phyloP scores from a whole-genome alignment of 176 grass and related monocot species.

The Carex pumila region DNA sequence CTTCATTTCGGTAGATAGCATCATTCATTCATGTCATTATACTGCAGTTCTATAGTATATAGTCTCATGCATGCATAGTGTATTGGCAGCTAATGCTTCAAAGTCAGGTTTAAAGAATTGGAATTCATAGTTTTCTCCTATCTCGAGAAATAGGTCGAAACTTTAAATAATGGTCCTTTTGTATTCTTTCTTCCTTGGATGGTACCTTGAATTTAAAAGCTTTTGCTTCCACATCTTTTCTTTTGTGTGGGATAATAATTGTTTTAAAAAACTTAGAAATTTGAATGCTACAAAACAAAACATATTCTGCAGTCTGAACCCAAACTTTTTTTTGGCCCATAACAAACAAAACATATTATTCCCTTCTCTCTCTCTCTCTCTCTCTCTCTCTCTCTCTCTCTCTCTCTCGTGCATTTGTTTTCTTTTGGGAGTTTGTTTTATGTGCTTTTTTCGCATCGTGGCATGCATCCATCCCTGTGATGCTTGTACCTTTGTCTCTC shows the following conservation, averaged over 20 bases:
- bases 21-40: slow-evolving; percentile 7
- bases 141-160: not conserved
- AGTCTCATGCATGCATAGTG: slow-evolving; percentile 2
- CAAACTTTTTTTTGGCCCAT: not conserved
- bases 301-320: not conserved
- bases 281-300: slow-evolving; percentile 16
- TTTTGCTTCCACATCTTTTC: not conserved
- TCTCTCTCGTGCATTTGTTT: slow-evolving; percentile 22
- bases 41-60: not conserved
- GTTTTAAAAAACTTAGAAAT: not conserved
- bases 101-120: not conserved
- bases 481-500: slow-evolving; percentile 9
- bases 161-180: not conserved
- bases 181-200: not conserved
- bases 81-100: not conserved
- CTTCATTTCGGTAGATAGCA: not conserved
- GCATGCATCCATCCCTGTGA: slow-evolving; percentile 16
- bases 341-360: slow-evolving; percentile 24
- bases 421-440: slow-evolving; percentile 30
- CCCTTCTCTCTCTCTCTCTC: not conserved
- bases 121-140: not conserved
- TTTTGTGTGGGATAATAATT: not conserved
- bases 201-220: not conserved
- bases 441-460: slow-evolving; percentile 13
- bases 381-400: not conserved